Percentiles rank a stretch among this genome's conserved stretches.
Conservation (phyloP, 441 rosid genomes). For the Jatropha multifida region DNA sequence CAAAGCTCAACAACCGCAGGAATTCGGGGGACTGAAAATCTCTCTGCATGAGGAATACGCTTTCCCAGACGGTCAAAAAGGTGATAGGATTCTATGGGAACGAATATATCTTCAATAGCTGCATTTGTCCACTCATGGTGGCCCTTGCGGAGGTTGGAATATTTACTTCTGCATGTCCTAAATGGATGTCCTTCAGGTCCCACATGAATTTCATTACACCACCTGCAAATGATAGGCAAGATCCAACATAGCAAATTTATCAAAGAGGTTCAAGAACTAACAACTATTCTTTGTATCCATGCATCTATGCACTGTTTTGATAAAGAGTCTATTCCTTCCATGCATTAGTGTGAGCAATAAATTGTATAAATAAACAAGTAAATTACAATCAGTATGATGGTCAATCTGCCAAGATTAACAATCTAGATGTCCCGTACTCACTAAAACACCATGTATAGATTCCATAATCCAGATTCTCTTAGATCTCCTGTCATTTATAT, state of each 20-base stretch:
- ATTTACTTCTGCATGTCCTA: constrained; percentile 83
- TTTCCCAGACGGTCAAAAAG: constrained; percentile 75
- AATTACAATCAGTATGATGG: background rate
- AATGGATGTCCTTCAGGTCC: constrained; percentile 89
- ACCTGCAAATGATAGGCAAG: constrained; percentile 41
- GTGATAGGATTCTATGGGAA: constrained; percentile 77
- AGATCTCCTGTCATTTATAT: background rate
- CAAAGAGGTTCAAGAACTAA: background rate
- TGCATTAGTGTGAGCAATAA: constrained; percentile 1
- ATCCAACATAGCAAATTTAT: background rate
- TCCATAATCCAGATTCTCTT: background rate
- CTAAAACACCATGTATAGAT: background rate
- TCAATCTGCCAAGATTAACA: constrained; percentile 5
- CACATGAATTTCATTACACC: constrained; percentile 88
- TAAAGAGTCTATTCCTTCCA: background rate
- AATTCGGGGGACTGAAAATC: constrained; percentile 75
- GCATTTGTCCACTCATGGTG: constrained; percentile 81
- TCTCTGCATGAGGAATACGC: constrained; percentile 76
- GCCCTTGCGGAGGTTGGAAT: constrained; percentile 68
- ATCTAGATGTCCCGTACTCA: background rate
- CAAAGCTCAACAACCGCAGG: constrained; percentile 90
- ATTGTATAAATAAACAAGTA: background rate
- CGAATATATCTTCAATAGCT: constrained; percentile 60
- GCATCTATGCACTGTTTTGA: background rate
- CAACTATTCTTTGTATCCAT: background rate